A percentile compares a stretch with the other conserved stretches of the same genome.
These are phyloP conservation scores for Solanum chiquidenum DNA, from an alignment of 257 asterid species.

Conservation along the genomic window DNA sequence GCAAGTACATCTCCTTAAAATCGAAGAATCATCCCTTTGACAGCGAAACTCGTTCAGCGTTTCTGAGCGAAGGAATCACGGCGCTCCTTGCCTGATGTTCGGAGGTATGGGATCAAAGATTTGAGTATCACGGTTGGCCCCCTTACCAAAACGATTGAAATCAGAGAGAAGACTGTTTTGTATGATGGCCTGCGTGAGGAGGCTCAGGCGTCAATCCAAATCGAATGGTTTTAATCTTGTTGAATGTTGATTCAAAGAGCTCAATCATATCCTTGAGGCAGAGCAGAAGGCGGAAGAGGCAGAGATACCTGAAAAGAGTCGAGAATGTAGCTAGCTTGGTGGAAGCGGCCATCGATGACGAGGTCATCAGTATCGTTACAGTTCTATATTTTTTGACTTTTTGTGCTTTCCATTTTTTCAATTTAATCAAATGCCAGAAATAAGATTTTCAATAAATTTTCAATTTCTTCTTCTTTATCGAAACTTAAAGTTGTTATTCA, in stretches of 20 bases:
- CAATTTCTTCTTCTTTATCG: too few relatives aligned
- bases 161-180: slow-evolving; percentile 57
- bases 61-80: slow-evolving; percentile 17
- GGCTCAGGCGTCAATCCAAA: slow-evolving; percentile 45
- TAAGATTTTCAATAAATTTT: too few relatives aligned
- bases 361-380: slow-evolving; percentile 23
- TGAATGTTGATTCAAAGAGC: too few relatives aligned
- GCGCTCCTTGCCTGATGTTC: not conserved
- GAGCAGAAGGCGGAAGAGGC: too few relatives aligned
- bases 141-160: slow-evolving; percentile 40
- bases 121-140: slow-evolving; percentile 9
- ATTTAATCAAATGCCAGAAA: too few relatives aligned
- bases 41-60: slow-evolving; percentile 29
- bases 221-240: slow-evolving; percentile 10
- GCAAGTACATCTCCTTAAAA: too few relatives aligned
- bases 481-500: too few relatives aligned
- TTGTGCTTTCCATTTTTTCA: too few relatives aligned
- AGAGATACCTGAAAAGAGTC: not conserved
- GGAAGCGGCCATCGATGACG: slow-evolving; percentile 20
- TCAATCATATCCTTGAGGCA: too few relatives aligned
- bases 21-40: slow-evolving; percentile 33
- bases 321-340: slow-evolving; percentile 34
- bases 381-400: too few relatives aligned
- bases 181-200: slow-evolving; percentile 28
- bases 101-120: not conserved